Percentiles rank a stretch among this genome's conserved stretches.
phyloP scores from a whole-genome alignment of 164 flowering plant genomes.

The Vitis rupestris region DNA sequence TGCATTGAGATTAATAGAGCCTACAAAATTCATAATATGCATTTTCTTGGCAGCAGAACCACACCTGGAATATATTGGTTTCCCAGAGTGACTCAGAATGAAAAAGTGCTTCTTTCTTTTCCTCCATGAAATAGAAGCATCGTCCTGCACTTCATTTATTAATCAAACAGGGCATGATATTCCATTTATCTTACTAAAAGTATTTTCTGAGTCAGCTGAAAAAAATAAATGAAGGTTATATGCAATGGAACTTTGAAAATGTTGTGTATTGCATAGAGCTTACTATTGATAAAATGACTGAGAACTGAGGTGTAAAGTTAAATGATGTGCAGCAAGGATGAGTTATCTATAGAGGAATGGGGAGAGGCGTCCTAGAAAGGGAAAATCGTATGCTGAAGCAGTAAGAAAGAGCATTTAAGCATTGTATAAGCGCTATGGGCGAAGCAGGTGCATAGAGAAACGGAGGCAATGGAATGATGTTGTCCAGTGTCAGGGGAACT shows the following conservation, averaged over 20 bases:
- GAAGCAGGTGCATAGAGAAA: no score
- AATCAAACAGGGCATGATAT: slow-evolving; percentile 13
- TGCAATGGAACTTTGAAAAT: not conserved
- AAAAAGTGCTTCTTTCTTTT: slow-evolving; percentile 96
- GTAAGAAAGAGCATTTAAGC: no score
- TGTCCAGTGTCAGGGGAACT: no score
- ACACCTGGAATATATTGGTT: slow-evolving; percentile 96
- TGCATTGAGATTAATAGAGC: not conserved
- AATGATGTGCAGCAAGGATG: no score
- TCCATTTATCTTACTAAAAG: not conserved
- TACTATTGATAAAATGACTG: no score
- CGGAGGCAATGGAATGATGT: no score
- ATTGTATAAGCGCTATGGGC: no score
- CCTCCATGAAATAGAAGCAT: slow-evolving; percentile 95
- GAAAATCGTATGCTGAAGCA: no score
- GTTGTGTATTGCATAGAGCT: no score
- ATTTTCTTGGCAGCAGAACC: slow-evolving; percentile 1
- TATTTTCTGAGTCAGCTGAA: not conserved
- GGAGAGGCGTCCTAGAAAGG: no score
- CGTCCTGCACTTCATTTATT: slow-evolving; percentile 78
- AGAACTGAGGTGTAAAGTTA: no score
- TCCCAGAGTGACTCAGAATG: slow-evolving; percentile 90
- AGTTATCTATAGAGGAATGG: no score
- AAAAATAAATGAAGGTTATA: not conserved
- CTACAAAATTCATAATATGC: not conserved